Evolutionary conservation across 495 filamentous ascomycete genomes (phyloP), one percentile per base, ranked within the genome.

Genomic region (Tricharina praecox): DNA sequence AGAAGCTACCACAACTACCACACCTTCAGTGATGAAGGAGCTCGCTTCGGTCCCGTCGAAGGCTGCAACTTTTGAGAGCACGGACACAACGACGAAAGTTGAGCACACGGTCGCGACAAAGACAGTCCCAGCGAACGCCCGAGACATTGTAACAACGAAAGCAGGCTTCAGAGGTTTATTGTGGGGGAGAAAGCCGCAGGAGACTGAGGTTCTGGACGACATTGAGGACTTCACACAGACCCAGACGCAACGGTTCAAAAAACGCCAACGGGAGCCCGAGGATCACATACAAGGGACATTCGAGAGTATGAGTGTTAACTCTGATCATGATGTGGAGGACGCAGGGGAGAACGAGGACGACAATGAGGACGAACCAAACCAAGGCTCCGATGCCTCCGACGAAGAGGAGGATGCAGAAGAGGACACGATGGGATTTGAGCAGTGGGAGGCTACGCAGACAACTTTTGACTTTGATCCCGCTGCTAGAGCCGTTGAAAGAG

Each of bases 341-440:
- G 4, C 38, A 19, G 50, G 30, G 28, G 46, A 41, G 9, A 48
- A 21, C 9, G 45, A 51, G 23, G 43, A 50, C 8, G 53, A 55
- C 15, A 37, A 58, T 45, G 72, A 76, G 44, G 73, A 82, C 64
- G 77, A 79, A 51, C n/a, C n/a, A n/a, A n/a, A n/a, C n/a, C n/a
- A n/a, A n/a, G n/a, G n/a, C n/a, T 79, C 79, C 56, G 65, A 79
- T 51, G 78, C 78, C 13, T 67, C 69, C 20, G 64, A 70, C 21
- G 64, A 47, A 65, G 67, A 67, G 35, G 55, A 66, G 18, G 62
- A 59, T 47, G 58, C 63, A 56, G 43, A 62, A 59, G 66, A 63
- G 33, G 60, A 66, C 30, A 63, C 65, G 36, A 39, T 48, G 3
- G 46, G 56, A 15, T 60, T 54, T 25, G 55, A 53, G 19, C 53